Conservation (phyloP, 2,329 filamentous ascomycete genomes). For the Microdochium paspali region DNA sequence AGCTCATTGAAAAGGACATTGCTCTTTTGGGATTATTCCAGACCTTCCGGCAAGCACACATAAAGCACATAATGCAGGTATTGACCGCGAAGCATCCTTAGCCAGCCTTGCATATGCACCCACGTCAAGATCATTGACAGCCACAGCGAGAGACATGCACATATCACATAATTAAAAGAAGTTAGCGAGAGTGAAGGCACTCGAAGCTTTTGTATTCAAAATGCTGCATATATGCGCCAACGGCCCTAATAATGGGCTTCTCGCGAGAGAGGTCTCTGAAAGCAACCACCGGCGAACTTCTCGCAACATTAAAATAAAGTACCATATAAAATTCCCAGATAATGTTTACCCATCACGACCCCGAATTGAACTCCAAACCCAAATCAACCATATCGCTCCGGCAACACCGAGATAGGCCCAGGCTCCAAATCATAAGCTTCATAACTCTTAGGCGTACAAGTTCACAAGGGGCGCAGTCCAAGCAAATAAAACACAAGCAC, state of each 20-base stretch:
- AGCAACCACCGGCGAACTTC: background rate
- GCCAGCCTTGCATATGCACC: no score
- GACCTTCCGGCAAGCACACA: no score
- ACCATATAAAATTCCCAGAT: background rate
- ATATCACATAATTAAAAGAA: no score
- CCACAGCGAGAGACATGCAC: no score
- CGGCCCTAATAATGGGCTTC: background rate
- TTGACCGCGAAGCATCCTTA: no score
- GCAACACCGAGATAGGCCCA: background rate
- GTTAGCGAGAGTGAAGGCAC: background rate
- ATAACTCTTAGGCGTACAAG: slow-evolving; percentile 1
- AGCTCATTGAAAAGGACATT: no score
- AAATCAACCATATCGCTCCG: background rate
- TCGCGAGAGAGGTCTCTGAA: background rate
- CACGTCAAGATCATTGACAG: no score
- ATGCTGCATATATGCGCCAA: background rate
- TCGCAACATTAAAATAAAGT: background rate
- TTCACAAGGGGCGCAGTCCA: slow-evolving; percentile 8
- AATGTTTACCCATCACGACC: background rate
- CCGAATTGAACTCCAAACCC: background rate
- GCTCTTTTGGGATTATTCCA: no score
- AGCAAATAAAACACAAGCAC: no score
- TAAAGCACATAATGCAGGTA: no score
- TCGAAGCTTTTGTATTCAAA: slow-evolving; percentile 1
- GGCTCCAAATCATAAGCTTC: slow-evolving; percentile 1